Percentiles rank a stretch among this genome's conserved stretches.
These are phyloP conservation scores for Mayamaea pseudoterrestris DNA, from an alignment of 108 stramenopile genomes.

Conservation along the genomic window DNA sequence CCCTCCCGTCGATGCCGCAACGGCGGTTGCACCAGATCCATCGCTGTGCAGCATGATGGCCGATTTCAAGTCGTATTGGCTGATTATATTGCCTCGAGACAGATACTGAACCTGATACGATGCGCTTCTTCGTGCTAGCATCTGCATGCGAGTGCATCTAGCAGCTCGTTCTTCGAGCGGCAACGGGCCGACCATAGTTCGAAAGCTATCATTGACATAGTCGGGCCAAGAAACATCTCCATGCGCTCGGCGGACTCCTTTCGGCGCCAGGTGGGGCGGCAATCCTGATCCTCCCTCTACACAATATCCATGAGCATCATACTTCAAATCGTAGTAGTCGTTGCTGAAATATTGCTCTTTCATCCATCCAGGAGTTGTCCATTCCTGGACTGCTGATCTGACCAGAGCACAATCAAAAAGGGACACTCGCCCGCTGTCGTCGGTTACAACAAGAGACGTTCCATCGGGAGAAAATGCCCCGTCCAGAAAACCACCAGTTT, in stretches of 20 bases:
- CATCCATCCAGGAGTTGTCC: conserved; percentile 33
- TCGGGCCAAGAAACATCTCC: conserved; percentile 34
- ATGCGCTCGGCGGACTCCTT: conserved; percentile 51
- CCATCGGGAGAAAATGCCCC: conserved; percentile 67
- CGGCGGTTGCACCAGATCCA: conserved; percentile 3
- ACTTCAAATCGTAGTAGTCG: conserved; percentile 78
- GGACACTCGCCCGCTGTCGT: conserved; percentile 57
- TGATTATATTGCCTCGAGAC: background rate
- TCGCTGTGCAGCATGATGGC: conserved; percentile 3
- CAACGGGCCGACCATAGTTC: conserved; percentile 34
- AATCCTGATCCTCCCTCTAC: conserved; percentile 64
- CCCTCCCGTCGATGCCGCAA: background rate
- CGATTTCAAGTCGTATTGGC: background rate
- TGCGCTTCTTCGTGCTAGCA: background rate
- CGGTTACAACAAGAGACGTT: conserved; percentile 44
- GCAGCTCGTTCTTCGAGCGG: conserved; percentile 17
- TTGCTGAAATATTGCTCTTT: conserved; percentile 79
- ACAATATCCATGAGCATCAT: conserved; percentile 69
- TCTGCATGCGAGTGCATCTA: background rate
- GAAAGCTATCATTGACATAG: conserved; percentile 36
- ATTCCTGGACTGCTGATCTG: background rate
- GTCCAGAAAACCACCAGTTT: conserved; percentile 59
- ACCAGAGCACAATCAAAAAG: conserved; percentile 36
- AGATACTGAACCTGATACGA: background rate
- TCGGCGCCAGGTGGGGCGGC: conserved; percentile 78